Base-by-base conservation (phyloP, 2,329 filamentous ascomycete species). In the Beauveria sp. region DNA sequence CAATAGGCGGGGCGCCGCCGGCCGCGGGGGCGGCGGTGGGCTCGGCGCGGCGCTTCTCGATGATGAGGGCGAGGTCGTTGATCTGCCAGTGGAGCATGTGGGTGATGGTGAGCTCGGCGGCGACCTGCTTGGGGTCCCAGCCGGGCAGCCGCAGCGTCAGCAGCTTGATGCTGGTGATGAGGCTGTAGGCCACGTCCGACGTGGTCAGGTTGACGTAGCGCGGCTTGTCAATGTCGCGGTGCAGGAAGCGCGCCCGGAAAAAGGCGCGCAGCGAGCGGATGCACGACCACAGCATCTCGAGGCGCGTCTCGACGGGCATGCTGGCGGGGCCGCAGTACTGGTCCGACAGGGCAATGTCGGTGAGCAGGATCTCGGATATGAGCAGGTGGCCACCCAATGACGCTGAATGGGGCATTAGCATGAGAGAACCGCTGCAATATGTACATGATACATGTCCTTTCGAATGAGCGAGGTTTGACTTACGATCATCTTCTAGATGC, bases 161-260 rank as follows among this genome's bases (percentile, higher is more conserved):
- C n/a, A 83, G 72, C 67, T 78, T 78, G 20, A 82, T 73, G 45
- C 71, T 74, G 0, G 73, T 76, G 64, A 82, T 73, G 65, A 81
- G 73, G 34, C 74, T 72, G 64, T 77, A 81, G 55, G 78, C 73
- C 51, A 79, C 74, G 66, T 82, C 80, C 24, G 78, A 80, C 9
- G 76, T 74, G 16, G 73, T 73, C 58, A 81, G 72, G 65, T 75
- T 75, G 16, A 78, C 69, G 61, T 77, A 78, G 16, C 71, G 72
- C 22, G 78, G 79, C 34, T 69, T 67, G 18, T 74, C 71, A 1
- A 72, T 60, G 62, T 73, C 69, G 46, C 68, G 66, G 18, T 62
- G 60, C 5, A 67, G 65, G 54, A 75, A 73, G n/a, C 74, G 74
- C 7, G 71, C 63, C 34, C 68, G 65, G 63, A 81, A 73, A 63